These are phyloP conservation scores for Aspergillus aculeatus DNA, from an alignment of 2,329 filamentous ascomycete species.

Conservation along the genomic window DNA sequence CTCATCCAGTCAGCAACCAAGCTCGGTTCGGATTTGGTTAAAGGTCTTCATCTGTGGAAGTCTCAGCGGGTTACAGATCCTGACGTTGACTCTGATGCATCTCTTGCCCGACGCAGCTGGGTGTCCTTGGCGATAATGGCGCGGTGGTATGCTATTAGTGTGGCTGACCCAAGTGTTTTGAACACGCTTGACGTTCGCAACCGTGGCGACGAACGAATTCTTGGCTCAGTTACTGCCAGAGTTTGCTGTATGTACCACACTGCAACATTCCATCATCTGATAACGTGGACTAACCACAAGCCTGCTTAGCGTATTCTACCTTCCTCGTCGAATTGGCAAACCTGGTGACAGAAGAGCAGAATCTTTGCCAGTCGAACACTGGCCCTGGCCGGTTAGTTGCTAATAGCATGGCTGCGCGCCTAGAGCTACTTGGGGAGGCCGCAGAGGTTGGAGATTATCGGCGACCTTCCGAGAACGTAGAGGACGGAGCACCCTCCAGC, in stretches of 20 bases:
- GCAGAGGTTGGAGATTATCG: slow-evolving; percentile 37
- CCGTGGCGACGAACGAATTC: slow-evolving; percentile 39
- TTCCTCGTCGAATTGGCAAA: slow-evolving; percentile 39
- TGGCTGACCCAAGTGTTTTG: slow-evolving; percentile 40
- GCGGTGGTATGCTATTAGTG: slow-evolving; percentile 44
- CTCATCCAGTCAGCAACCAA: slow-evolving; percentile 42
- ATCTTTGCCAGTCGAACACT: slow-evolving; percentile 37
- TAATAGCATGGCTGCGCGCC: slow-evolving; percentile 35
- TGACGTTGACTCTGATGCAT: slow-evolving; percentile 42
- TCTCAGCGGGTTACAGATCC: slow-evolving; percentile 34
- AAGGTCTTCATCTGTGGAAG: slow-evolving; percentile 39
- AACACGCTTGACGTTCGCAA: slow-evolving; percentile 39
- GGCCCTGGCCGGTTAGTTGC: slow-evolving; percentile 38
- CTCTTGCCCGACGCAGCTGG: slow-evolving; percentile 42
- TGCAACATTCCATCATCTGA: background rate
- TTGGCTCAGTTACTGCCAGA: slow-evolving; percentile 37
- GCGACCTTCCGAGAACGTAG: slow-evolving; percentile 26
- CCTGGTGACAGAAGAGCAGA: slow-evolving; percentile 33
- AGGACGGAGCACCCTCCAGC: slow-evolving; percentile 24
- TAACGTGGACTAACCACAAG: slow-evolving; percentile 7
- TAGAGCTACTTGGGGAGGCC: slow-evolving; percentile 40
- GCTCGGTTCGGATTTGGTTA: slow-evolving; percentile 40
- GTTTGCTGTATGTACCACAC: slow-evolving; percentile 37
- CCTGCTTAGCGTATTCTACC: slow-evolving; percentile 34
- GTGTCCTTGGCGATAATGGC: slow-evolving; percentile 40